These are phyloP conservation scores for Talaromyces wortmannii DNA, from an alignment of 495 filamentous ascomycete species.

Conservation along the genomic window DNA sequence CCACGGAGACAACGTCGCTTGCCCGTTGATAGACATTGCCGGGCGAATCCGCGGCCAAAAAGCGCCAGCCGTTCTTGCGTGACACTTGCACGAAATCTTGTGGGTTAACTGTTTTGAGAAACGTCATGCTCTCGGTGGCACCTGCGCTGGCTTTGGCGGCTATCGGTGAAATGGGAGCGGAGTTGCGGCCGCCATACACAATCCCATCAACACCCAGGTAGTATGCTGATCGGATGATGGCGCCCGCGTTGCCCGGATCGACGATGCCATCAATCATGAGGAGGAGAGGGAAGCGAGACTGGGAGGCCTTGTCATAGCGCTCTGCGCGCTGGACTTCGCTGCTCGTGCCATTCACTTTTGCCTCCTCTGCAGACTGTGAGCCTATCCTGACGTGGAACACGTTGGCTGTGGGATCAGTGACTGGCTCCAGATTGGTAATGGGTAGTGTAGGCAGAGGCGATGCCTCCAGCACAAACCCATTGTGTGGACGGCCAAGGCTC, in stretches of 20 bases:
- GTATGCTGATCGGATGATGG: slow-evolving; percentile 76
- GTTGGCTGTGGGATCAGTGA: slow-evolving; percentile 26
- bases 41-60: slow-evolving; percentile 72
- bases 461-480: slow-evolving; percentile 81
- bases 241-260: slow-evolving; percentile 86
- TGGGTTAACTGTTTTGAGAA: slow-evolving; percentile 60
- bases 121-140: slow-evolving; percentile 68
- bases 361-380: slow-evolving; percentile 68
- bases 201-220: slow-evolving; percentile 81
- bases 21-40: slow-evolving; percentile 4
- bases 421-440: slow-evolving; percentile 47
- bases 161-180: slow-evolving; percentile 65
- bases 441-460: slow-evolving; percentile 75
- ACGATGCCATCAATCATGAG: slow-evolving; percentile 78
- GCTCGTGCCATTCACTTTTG: slow-evolving; percentile 56
- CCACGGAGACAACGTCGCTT: not conserved
- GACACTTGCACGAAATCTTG: slow-evolving; percentile 62
- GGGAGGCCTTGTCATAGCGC: not conserved
- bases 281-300: slow-evolving; percentile 61
- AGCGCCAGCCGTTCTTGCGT: slow-evolving; percentile 66
- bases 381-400: slow-evolving; percentile 53
- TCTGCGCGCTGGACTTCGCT: not conserved
- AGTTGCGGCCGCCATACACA: slow-evolving; percentile 56
- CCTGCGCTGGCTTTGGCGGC: slow-evolving; percentile 83
- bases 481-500: slow-evolving; percentile 78